phyloP scores from a whole-genome alignment of 106 monocot genomes.

The Cymbidium sinense region DNA sequence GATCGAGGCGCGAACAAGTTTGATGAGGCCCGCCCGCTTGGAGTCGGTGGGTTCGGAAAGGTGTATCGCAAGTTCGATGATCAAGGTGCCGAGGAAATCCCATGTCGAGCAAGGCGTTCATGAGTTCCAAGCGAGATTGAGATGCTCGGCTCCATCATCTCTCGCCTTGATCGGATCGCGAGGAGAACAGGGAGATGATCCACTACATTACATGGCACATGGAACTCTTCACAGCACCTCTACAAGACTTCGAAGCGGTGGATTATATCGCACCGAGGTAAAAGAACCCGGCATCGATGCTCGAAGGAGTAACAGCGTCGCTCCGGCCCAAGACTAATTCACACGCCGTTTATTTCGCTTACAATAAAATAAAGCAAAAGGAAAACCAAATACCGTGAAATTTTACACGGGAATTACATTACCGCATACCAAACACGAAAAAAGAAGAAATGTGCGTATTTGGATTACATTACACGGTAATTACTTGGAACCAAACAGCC shows the following conservation, averaged over 20 bases:
- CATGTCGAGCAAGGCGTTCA: slow-evolving; percentile 56
- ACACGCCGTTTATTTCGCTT: too few relatives aligned
- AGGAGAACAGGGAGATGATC: slow-evolving; percentile 82
- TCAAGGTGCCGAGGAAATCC: slow-evolving; percentile 66
- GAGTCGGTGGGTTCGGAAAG: slow-evolving; percentile 82
- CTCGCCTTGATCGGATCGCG: slow-evolving; percentile 83
- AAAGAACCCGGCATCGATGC: too few relatives aligned
- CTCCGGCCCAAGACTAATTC: too few relatives aligned
- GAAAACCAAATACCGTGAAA: too few relatives aligned
- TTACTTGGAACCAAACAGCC: too few relatives aligned
- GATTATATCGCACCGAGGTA: too few relatives aligned
- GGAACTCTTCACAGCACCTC: slow-evolving; percentile 67
- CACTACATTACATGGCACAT: slow-evolving; percentile 71
- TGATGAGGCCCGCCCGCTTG: slow-evolving; percentile 64
- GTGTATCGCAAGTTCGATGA: slow-evolving; percentile 49
- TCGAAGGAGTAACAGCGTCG: too few relatives aligned
- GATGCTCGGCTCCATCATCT: slow-evolving; percentile 77
- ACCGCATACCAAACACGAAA: too few relatives aligned
- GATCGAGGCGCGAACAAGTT: slow-evolving; percentile 63
- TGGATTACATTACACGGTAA: too few relatives aligned
- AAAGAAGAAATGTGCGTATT: too few relatives aligned
- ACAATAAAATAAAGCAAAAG: too few relatives aligned
- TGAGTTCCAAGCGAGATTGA: slow-evolving; percentile 89
- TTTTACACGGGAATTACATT: too few relatives aligned
- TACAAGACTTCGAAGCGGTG: slow-evolving; percentile 63